These are phyloP conservation scores for Microascus cirrosus DNA, from an alignment of 2,329 filamentous ascomycete species.

Conservation along the genomic window DNA sequence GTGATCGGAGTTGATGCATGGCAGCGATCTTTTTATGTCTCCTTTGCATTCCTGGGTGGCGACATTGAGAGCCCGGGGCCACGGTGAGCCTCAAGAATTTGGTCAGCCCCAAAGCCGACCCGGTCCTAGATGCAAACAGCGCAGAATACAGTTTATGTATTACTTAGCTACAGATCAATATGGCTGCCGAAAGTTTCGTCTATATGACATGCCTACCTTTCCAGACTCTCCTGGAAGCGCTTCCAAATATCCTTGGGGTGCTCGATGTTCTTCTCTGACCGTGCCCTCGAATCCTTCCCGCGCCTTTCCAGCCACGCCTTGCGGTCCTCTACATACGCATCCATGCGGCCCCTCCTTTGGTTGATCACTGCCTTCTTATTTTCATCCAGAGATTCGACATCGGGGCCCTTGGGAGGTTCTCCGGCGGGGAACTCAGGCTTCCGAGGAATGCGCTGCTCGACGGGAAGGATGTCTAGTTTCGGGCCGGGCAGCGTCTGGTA, in stretches of 20 bases:
- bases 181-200: no score
- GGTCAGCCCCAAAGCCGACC: no score
- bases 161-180: no score
- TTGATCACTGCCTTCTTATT: constrained; percentile 5
- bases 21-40: no score
- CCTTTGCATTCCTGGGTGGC: not conserved
- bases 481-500: constrained; percentile 19
- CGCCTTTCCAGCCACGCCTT: constrained; percentile 13
- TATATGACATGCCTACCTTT: no score
- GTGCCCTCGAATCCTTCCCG: constrained; percentile 10
- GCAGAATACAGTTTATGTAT: no score
- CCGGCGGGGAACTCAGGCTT: constrained; percentile 10
- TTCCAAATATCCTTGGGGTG: constrained; percentile 4
- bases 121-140: no score
- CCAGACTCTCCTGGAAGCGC: not conserved
- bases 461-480: constrained; percentile 15
- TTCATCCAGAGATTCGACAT: not conserved
- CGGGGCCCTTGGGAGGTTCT: constrained; percentile 5
- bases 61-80: no score
- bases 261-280: constrained; percentile 3
- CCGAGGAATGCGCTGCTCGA: constrained; percentile 11
- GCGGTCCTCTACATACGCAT: constrained; percentile 13
- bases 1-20: no score
- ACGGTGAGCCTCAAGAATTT: no score
- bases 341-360: constrained; percentile 11